These are phyloP conservation scores for Dentipellis fragilis DNA, from an alignment of 768 basidiomycete genomes.

Conservation along the genomic window DNA sequence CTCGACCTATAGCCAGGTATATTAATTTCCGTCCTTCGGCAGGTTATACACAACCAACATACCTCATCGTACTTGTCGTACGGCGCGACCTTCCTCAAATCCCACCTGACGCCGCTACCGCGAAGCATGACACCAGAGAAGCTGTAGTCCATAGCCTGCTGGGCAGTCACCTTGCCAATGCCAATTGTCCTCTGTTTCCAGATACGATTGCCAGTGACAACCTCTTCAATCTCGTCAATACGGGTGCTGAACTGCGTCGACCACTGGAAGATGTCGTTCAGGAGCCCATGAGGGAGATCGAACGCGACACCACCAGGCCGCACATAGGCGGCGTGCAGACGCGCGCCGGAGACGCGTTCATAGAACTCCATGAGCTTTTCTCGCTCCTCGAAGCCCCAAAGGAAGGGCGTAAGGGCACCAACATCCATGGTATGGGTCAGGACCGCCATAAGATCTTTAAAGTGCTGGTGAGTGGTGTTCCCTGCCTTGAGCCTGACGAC, in stretches of 20 bases:
- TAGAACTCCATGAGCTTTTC: slow-evolving; percentile 99
- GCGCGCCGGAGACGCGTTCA: slow-evolving; percentile 96
- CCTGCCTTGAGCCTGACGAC: slow-evolving; percentile 19
- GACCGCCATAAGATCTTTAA: slow-evolving; percentile 86
- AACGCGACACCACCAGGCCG: slow-evolving; percentile 97
- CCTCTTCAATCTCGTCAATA: slow-evolving; percentile 96
- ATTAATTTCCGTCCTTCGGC: not conserved
- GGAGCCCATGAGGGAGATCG: slow-evolving; percentile 95
- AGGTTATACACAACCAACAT: slow-evolving; percentile 9
- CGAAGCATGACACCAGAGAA: slow-evolving; percentile 97
- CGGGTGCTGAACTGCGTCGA: slow-evolving; percentile 86
- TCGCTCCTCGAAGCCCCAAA: slow-evolving; percentile 99
- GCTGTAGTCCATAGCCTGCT: slow-evolving; percentile 83
- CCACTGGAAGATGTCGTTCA: slow-evolving; percentile 98
- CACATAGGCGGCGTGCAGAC: slow-evolving; percentile 95
- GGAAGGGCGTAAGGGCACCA: slow-evolving; percentile 94
- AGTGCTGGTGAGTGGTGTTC: not conserved
- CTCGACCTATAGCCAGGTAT: slow-evolving; percentile 52
- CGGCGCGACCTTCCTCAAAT: slow-evolving; percentile 81
- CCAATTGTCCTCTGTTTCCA: slow-evolving; percentile 95
- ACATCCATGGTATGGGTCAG: slow-evolving; percentile 96
- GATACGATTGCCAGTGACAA: slow-evolving; percentile 94
- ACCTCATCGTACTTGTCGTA: slow-evolving; percentile 97
- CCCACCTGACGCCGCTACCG: slow-evolving; percentile 92
- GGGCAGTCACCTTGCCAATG: slow-evolving; percentile 83